These are phyloP conservation scores for Rhododendron vialii DNA, from an alignment of 148 eudicot species.

Conservation along the genomic window DNA sequence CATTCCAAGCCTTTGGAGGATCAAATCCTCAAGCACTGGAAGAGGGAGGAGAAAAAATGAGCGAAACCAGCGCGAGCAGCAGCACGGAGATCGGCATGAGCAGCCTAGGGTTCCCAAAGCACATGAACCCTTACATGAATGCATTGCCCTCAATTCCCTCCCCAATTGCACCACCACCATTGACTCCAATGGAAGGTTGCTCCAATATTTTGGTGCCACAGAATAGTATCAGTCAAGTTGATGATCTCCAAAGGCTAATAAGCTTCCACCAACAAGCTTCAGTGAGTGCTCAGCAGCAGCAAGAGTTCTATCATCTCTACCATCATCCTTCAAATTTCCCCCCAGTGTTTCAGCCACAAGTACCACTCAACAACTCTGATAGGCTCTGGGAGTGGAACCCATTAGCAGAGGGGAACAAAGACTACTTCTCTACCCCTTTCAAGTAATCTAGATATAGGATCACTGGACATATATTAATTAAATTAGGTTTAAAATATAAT, in stretches of 20 bases:
- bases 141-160: constrained; percentile 13
- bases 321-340: constrained; percentile 27
- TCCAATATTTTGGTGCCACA: constrained; percentile 8
- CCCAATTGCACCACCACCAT: constrained; percentile 5
- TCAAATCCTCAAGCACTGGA: not conserved
- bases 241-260: constrained; percentile 61
- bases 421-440: constrained; percentile 57
- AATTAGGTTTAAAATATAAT: not conserved
- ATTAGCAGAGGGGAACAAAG: constrained; percentile 41
- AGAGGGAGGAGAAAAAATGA: constrained; percentile 22
- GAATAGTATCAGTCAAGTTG: constrained; percentile 12
- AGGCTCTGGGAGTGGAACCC: constrained; percentile 76
- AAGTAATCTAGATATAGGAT: constrained; percentile 33
- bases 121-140: constrained; percentile 22
- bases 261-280: constrained; percentile 55
- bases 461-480: not conserved
- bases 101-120: constrained; percentile 41
- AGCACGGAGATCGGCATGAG: constrained; percentile 37
- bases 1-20: constrained; percentile 12
- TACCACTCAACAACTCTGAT: constrained; percentile 23
- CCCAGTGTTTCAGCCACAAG: constrained; percentile 16
- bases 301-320: constrained; percentile 3
- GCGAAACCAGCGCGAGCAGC: constrained; percentile 48
- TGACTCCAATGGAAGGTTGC: constrained; percentile 6
- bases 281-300: constrained; percentile 10